Percentiles rank a stretch among this genome's conserved stretches.
These are phyloP conservation scores for Chrysopogon serrulatus DNA, from an alignment of 176 grass and related monocot species.

Conservation along the genomic window DNA sequence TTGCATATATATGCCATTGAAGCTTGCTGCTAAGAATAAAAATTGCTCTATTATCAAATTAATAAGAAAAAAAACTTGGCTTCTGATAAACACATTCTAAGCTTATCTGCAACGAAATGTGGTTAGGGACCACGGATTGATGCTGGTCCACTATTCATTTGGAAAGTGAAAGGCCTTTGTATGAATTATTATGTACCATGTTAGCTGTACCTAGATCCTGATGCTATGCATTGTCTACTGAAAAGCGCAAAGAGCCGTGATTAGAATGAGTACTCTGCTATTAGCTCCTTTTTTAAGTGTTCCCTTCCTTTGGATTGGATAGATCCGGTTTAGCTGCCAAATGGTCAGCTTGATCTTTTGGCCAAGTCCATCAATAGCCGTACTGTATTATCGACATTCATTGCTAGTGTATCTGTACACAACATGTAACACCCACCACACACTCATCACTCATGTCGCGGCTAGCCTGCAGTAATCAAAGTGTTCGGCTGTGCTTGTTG, in stretches of 20 bases:
- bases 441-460: background rate
- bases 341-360: background rate
- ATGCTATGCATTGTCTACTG: background rate
- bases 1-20: no score
- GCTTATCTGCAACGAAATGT: background rate
- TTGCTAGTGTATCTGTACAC: background rate
- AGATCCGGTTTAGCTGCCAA: constrained; percentile 11
- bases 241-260: background rate
- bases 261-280: background rate
- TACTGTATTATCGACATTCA: background rate
- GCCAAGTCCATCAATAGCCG: background rate
- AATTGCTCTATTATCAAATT: background rate
- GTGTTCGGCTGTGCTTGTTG: background rate
- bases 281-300: background rate
- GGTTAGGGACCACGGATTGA: background rate
- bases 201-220: constrained; percentile 11
- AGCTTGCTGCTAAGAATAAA: background rate
- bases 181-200: background rate
- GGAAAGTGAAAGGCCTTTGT: background rate
- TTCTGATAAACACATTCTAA: background rate
- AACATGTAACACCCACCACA: background rate
- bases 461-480: background rate
- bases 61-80: background rate
- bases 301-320: background rate
- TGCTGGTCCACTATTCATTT: background rate